These are phyloP conservation scores for Vigna radiata DNA, from an alignment of 306 rosid genomes.

Conservation along the genomic window DNA sequence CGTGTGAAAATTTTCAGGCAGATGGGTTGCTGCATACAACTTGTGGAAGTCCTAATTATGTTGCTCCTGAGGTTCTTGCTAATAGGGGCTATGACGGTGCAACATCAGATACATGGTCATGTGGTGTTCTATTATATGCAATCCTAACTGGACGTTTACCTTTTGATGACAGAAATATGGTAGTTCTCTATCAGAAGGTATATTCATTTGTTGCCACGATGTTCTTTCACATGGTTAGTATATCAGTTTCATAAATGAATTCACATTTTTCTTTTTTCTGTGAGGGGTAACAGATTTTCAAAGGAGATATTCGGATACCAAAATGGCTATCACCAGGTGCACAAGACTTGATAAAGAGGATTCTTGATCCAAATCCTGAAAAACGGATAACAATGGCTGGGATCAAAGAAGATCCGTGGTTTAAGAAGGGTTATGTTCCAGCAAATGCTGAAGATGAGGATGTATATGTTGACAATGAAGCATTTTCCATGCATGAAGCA, in stretches of 20 bases:
- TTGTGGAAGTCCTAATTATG: constrained; percentile 98
- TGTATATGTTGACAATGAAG: constrained; percentile 49
- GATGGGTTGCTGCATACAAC: constrained; percentile 97
- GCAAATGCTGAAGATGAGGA: constrained; percentile 68
- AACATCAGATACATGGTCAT: constrained; percentile 90
- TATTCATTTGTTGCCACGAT: constrained; percentile 2
- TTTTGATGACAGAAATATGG: constrained; percentile 90
- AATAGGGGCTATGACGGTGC: constrained; percentile 90
- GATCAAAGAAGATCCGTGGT: constrained; percentile 89
- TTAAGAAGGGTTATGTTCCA: constrained; percentile 69
- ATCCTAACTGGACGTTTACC: constrained; percentile 83
- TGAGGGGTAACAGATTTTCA: constrained; percentile 64
- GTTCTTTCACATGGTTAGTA: constrained; percentile 1
- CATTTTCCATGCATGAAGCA: constrained; percentile 62
- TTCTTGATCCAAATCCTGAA: constrained; percentile 83
- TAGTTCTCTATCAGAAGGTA: constrained; percentile 94
- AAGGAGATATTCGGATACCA: constrained; percentile 74
- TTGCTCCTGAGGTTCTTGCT: constrained; percentile 91
- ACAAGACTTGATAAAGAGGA: constrained; percentile 66
- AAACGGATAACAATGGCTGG: constrained; percentile 66
- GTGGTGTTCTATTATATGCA: constrained; percentile 88
- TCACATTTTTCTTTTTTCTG: neutral
- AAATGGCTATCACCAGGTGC: constrained; percentile 82
- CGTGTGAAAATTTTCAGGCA: constrained; percentile 52
- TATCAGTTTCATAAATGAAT: neutral